These are phyloP conservation scores for Schizophyllum commune DNA, from an alignment of 1,284 basidiomycete species.

Conservation along the genomic window DNA sequence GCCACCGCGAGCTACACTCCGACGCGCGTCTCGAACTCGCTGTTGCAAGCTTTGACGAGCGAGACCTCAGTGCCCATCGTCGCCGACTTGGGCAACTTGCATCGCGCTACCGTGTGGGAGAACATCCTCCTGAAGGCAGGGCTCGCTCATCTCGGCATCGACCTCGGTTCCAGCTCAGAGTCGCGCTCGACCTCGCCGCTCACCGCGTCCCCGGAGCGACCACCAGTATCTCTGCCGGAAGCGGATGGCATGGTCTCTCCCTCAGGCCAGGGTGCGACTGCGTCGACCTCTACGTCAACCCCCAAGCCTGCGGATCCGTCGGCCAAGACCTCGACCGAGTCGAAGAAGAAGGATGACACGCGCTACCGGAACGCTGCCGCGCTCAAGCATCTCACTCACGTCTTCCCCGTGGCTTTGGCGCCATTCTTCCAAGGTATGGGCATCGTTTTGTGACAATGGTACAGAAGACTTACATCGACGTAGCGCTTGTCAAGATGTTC, in stretches of 20 bases:
- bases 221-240: slow-evolving; percentile 31
- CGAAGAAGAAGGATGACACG: slow-evolving; percentile 34
- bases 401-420: slow-evolving; percentile 71
- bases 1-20: slow-evolving; percentile 83
- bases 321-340: not conserved
- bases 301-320: slow-evolving; percentile 17
- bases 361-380: slow-evolving; percentile 66
- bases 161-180: slow-evolving; percentile 26
- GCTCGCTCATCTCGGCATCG: slow-evolving; percentile 46
- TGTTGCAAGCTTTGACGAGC: slow-evolving; percentile 72
- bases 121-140: slow-evolving; percentile 70
- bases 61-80: slow-evolving; percentile 61
- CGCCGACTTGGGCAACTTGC: slow-evolving; percentile 71
- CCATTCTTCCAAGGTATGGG: slow-evolving; percentile 94
- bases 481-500: slow-evolving; percentile 87
- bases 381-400: slow-evolving; percentile 74
- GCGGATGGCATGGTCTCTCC: slow-evolving; percentile 19
- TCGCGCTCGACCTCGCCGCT: slow-evolving; percentile 28
- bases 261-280: slow-evolving; percentile 15
- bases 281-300: slow-evolving; percentile 14
- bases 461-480: too few species aligned
- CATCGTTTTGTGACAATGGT: too few species aligned
- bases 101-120: slow-evolving; percentile 84
- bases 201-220: slow-evolving; percentile 36
- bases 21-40: slow-evolving; percentile 64